Base-by-base conservation (phyloP, 1,284 basidiomycete species). In the Heliocybe sulcata region DNA sequence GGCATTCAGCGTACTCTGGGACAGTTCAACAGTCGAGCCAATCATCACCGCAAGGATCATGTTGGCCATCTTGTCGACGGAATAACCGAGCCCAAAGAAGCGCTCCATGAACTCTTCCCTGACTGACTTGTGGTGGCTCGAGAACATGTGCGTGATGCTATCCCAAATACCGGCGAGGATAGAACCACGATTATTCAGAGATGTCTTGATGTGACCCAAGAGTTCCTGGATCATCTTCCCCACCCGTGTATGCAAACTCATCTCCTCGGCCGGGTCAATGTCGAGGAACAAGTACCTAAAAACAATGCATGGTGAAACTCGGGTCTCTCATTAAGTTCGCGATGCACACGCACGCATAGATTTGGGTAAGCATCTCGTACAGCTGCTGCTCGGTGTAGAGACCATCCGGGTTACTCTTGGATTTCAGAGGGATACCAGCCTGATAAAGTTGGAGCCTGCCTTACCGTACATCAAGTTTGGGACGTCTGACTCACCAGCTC, bases 211-310 rank as follows among this genome's bases (percentile, higher is more conserved):
- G 56, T 79, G 73, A 0, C 65, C 61, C n/a, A 80, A 66, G 22
- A 91, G 68, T 38, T 77, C 72, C 23, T 77, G 69, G 9, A 86
- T 68, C 54, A 85, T 69, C 10, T 65, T 69, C 55, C 76, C 76
- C 10, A 81, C 81, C 56, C 74, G 77, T 47, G 73, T 66, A 59
- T 79, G 74, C 27, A 82, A 63, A 14, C 77, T 72, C 75, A 84
- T 77, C 47, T 81, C 67, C 58, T 81, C 79, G 1, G 77, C 72
- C 2, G 76, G 62, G 54, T 87, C 85, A 38, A 81, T 70, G 55
- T 90, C 81, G n/a, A 90, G 75, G 80, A 89, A 91, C 57, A 90
- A 70, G 63, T 79, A 86, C 27, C 86, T 89, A 58, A n/a, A n/a
- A n/a, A n/a, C n/a, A n/a, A 29, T 51, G 35, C 16, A 38, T 19